A percentile compares a stretch with the other conserved stretches of the same genome.
These are phyloP conservation scores for Passalora sequoiae DNA, from an alignment of 2,329 filamentous ascomycete genomes.

Conservation along the genomic window DNA sequence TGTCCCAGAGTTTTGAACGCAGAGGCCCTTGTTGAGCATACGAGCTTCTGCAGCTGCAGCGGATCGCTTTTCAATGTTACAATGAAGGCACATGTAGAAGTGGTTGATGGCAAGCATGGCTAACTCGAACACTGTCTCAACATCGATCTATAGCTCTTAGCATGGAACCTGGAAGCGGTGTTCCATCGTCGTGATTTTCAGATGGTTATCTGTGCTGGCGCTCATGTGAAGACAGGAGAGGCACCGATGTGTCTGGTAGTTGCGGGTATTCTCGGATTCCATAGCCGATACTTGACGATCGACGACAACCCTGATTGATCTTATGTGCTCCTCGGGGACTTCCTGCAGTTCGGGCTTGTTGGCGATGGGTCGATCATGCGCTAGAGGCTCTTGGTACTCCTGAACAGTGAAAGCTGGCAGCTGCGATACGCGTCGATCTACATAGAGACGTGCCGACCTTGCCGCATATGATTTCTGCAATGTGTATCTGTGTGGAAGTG, in stretches of 20 bases:
- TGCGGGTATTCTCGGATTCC: too few species aligned
- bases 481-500: slow-evolving; percentile 8
- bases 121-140: slow-evolving; percentile 46
- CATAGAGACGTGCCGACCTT: slow-evolving; percentile 19
- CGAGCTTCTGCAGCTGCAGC: slow-evolving; percentile 48
- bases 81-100: slow-evolving; percentile 50
- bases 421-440: too few species aligned
- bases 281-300: too few species aligned
- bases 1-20: too few species aligned
- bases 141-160: slow-evolving; percentile 41
- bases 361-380: too few species aligned
- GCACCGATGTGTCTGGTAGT: too few species aligned
- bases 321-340: too few species aligned
- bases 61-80: slow-evolving; percentile 42
- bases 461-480: slow-evolving; percentile 19
- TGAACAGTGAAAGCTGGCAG: too few species aligned
- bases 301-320: too few species aligned
- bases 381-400: too few species aligned
- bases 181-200: slow-evolving; percentile 46
- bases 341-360: too few species aligned
- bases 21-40: slow-evolving; percentile 49
- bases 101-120: slow-evolving; percentile 46
- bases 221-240: slow-evolving; percentile 32
- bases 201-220: slow-evolving; percentile 34
- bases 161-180: slow-evolving; percentile 41